These are phyloP conservation scores for Solanum chacoense DNA, from an alignment of 305 asterid genomes.

Conservation along the genomic window DNA sequence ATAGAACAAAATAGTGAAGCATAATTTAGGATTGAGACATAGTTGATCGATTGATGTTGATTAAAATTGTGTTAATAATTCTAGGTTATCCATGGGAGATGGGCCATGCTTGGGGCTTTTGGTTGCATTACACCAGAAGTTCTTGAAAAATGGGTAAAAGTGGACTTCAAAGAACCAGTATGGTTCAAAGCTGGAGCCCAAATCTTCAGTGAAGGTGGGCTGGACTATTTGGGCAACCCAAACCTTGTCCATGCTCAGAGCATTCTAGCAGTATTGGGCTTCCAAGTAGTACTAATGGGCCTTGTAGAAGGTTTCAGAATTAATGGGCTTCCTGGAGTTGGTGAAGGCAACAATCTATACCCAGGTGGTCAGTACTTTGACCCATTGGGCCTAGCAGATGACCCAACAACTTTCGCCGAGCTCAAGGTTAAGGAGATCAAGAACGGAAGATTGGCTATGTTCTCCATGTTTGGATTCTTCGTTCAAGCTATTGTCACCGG, in stretches of 20 bases:
- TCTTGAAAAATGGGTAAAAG: constrained; percentile 42
- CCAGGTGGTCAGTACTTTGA: constrained; percentile 84
- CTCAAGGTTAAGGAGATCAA: constrained; percentile 72
- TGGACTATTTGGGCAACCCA: constrained; percentile 74
- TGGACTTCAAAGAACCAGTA: constrained; percentile 61
- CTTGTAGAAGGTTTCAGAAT: constrained; percentile 67
- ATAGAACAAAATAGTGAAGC: not conserved
- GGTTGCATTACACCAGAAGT: constrained; percentile 78
- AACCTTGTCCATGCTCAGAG: constrained; percentile 73
- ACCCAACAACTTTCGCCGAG: constrained; percentile 61
- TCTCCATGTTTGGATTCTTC: constrained; percentile 61
- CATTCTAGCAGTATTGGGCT: constrained; percentile 66
- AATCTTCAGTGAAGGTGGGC: constrained; percentile 65
- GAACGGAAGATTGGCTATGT: constrained; percentile 75
- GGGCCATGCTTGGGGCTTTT: constrained; percentile 82
- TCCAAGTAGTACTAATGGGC: constrained; percentile 72
- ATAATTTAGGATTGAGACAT: not conserved
- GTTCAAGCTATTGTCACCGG: constrained; percentile 61
- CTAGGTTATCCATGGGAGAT: constrained; percentile 65
- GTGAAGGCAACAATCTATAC: constrained; percentile 73
- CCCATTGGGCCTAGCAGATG: constrained; percentile 68
- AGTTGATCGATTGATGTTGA: not conserved
- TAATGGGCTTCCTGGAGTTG: constrained; percentile 64
- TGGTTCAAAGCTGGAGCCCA: constrained; percentile 86
- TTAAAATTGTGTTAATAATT: not conserved